Evolutionary conservation across 2,329 filamentous ascomycete genomes (phyloP).

Genomic region (Blastomyces silverae): DNA sequence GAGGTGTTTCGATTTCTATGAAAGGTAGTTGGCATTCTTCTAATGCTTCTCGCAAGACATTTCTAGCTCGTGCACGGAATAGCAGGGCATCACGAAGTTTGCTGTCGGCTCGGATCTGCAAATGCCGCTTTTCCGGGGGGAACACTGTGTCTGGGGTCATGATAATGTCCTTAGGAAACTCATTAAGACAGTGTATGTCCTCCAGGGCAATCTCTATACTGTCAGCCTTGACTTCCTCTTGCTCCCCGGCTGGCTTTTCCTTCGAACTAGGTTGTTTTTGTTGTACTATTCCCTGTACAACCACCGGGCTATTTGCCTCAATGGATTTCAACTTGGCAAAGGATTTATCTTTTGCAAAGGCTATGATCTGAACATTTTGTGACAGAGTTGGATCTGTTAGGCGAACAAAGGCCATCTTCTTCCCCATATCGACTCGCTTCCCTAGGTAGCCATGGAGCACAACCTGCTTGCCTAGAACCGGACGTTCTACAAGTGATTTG

Average conservation of each 20-base stretch:
- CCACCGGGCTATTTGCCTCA: slow-evolving; percentile 49
- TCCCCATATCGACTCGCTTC: slow-evolving; percentile 59
- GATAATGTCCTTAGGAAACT: slow-evolving; percentile 68
- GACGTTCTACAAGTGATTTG: slow-evolving; percentile 30
- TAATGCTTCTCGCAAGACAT: slow-evolving; percentile 50
- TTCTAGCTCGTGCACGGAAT: slow-evolving; percentile 59
- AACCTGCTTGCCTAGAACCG: slow-evolving; percentile 39
- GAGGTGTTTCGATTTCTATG: slow-evolving; percentile 78
- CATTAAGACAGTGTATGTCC: slow-evolving; percentile 61
- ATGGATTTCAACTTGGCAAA: slow-evolving; percentile 42
- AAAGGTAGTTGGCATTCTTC: slow-evolving; percentile 51
- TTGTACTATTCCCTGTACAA: slow-evolving; percentile 46
- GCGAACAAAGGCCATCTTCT: slow-evolving; percentile 64
- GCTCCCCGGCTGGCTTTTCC: slow-evolving; percentile 25
- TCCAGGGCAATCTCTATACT: slow-evolving; percentile 56
- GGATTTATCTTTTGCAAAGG: slow-evolving; percentile 33
- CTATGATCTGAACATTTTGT: slow-evolving; percentile 47
- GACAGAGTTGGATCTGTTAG: slow-evolving; percentile 43
- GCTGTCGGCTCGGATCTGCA: slow-evolving; percentile 72
- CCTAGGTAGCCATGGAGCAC: slow-evolving; percentile 66
- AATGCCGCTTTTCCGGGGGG: slow-evolving; percentile 65
- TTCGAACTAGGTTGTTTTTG: slow-evolving; percentile 33
- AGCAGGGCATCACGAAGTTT: slow-evolving; percentile 60
- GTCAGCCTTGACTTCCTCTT: slow-evolving; percentile 32
- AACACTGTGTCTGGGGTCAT: slow-evolving; percentile 69